Evolutionary conservation across 2,329 filamentous ascomycete species (phyloP).

Genomic region (Dothideomycetes sp.): DNA sequence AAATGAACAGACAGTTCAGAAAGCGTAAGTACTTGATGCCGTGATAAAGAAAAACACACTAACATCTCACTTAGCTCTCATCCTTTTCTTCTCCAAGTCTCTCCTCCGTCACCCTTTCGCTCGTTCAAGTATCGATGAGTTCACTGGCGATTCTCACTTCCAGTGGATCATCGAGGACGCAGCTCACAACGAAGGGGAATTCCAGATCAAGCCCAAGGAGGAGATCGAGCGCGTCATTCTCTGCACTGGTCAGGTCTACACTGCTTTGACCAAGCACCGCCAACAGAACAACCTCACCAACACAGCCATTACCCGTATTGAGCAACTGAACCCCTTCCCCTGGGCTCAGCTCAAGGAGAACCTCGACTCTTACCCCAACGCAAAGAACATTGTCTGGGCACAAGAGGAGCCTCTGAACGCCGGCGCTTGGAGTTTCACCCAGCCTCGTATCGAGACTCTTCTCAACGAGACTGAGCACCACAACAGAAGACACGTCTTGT

Average conservation of each 20-base stretch:
- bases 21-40: constrained; percentile 64
- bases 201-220: constrained; percentile 61
- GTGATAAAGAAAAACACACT: constrained; percentile 4
- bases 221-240: constrained; percentile 90
- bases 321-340: constrained; percentile 98
- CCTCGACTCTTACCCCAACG: constrained; percentile 92
- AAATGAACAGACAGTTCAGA: constrained; percentile 98
- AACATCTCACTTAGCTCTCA: constrained; percentile 50
- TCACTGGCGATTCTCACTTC: constrained; percentile 86
- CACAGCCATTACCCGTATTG: constrained; percentile 86
- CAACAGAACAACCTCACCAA: constrained; percentile 77
- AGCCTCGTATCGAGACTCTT: constrained; percentile 92
- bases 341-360: constrained; percentile 97
- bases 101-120: constrained; percentile 88
- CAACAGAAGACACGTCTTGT: constrained; percentile 91
- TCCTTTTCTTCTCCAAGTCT: constrained; percentile 98
- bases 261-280: constrained; percentile 82
- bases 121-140: constrained; percentile 81
- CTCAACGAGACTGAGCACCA: constrained; percentile 89
- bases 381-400: constrained; percentile 92
- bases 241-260: constrained; percentile 91
- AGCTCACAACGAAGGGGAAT: constrained; percentile 58
- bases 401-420: constrained; percentile 98
- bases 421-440: constrained; percentile 92
- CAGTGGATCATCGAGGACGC: constrained; percentile 91